Evolutionary conservation across 805 yeast genomes (phyloP).

Genomic region (Metschnikowia hibisci): DNA sequence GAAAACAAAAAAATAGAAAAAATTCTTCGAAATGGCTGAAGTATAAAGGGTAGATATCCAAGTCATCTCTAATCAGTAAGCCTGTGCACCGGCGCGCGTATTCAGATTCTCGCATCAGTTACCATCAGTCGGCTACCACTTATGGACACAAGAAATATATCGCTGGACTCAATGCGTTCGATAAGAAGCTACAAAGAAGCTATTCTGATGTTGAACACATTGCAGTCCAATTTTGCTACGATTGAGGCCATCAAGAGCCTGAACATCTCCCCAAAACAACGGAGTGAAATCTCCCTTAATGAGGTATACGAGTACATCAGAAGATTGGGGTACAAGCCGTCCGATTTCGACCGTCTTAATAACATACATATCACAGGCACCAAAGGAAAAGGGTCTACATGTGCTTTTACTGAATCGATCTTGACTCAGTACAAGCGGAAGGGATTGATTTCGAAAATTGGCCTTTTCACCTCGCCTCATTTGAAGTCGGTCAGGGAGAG

Average conservation of each 20-base stretch:
- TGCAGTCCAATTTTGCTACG: constrained; percentile 89
- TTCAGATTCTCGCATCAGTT: background rate
- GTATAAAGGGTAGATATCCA: too few relatives aligned
- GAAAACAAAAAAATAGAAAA: too few relatives aligned
- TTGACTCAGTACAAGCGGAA: constrained; percentile 53
- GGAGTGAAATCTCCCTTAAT: constrained; percentile 63
- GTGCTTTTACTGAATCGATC: constrained; percentile 88
- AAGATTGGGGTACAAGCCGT: constrained; percentile 42
- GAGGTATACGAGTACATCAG: constrained; percentile 61
- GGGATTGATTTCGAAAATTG: constrained; percentile 55
- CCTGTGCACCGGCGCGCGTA: too few relatives aligned
- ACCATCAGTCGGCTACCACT: background rate
- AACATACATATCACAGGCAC: constrained; percentile 95
- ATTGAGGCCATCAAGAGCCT: constrained; percentile 81
- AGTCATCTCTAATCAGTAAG: too few relatives aligned
- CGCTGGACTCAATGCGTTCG: constrained; percentile 18
- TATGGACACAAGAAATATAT: constrained; percentile 2
- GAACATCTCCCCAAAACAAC: constrained; percentile 42
- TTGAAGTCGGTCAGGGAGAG: constrained; percentile 90
- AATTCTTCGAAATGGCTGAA: too few relatives aligned
- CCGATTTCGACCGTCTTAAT: constrained; percentile 70
- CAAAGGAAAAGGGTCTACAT: constrained; percentile 97
- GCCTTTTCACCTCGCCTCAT: constrained; percentile 96
- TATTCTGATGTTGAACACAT: constrained; percentile 71
- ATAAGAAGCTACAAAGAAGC: constrained; percentile 58